Evolutionary conservation across 2,329 filamentous ascomycete species (phyloP).

Genomic region (Monilinia vaccinii-corymbosi): DNA sequence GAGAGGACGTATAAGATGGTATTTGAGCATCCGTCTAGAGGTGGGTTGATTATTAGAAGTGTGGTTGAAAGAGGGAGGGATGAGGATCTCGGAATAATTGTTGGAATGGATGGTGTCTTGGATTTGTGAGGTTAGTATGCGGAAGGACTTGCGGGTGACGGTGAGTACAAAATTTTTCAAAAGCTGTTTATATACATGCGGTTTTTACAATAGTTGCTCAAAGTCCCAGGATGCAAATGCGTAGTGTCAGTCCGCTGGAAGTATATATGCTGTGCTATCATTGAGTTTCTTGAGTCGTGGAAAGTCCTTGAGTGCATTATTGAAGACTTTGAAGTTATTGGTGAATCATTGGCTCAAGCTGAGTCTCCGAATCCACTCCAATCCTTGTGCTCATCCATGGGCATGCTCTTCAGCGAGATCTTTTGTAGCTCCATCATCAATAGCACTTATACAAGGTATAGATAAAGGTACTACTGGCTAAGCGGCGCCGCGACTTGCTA

Average conservation of each 20-base stretch:
- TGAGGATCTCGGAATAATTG: constrained; percentile 33
- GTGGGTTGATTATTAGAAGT: constrained; percentile 32
- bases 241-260: no score
- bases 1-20: constrained; percentile 19
- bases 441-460: no score
- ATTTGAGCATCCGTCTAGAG: constrained; percentile 29
- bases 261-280: no score
- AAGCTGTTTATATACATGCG: background rate
- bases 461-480: no score
- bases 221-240: no score
- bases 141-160: background rate
- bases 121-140: background rate
- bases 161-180: background rate
- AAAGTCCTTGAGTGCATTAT: background rate
- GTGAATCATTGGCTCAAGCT: background rate
- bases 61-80: constrained; percentile 36
- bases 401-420: background rate
- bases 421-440: background rate
- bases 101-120: constrained; percentile 17
- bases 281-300: background rate
- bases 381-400: background rate
- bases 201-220: background rate
- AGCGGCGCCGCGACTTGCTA: no score
- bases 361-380: background rate
- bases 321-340: background rate